phyloP scores from a whole-genome alignment of 2,329 filamentous ascomycete species.

The Fusarium abutilonis region DNA sequence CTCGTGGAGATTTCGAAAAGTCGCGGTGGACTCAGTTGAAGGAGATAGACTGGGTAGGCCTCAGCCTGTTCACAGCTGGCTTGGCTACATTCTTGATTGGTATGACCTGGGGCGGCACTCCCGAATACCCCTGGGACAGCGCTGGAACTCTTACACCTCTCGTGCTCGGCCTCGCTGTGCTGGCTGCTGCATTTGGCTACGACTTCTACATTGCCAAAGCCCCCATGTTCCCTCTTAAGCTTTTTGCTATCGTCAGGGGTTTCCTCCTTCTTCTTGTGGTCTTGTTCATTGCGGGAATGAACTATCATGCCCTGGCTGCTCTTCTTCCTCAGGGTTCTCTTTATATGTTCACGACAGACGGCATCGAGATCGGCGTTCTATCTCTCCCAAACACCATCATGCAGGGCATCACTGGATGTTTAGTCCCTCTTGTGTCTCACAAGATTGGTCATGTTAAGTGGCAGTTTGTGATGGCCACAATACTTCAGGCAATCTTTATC shows the following conservation, averaged over 20 bases:
- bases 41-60: conserved; percentile 21
- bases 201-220: conserved; percentile 14
- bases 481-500: conserved; percentile 21
- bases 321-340: conserved; percentile 21
- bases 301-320: conserved; percentile 22
- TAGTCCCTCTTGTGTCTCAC: conserved; percentile 7
- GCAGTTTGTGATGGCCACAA: conserved; percentile 13
- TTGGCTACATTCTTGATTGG: conserved; percentile 13
- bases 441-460: conserved; percentile 17
- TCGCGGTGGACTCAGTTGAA: conserved; percentile 19
- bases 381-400: conserved; percentile 10
- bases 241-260: conserved; percentile 5
- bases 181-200: conserved; percentile 10
- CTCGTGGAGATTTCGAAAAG: conserved; percentile 25
- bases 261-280: conserved; percentile 9
- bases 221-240: conserved; percentile 4
- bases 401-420: background rate
- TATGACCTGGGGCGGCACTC: conserved; percentile 17
- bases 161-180: background rate
- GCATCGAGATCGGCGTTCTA: conserved; percentile 17
- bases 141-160: conserved; percentile 7
- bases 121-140: conserved; percentile 17
- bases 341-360: conserved; percentile 27
- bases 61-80: conserved; percentile 1
- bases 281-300: conserved; percentile 28